These are phyloP conservation scores for Gomphus bonarii DNA, from an alignment of 1,284 basidiomycete genomes.

Conservation along the genomic window DNA sequence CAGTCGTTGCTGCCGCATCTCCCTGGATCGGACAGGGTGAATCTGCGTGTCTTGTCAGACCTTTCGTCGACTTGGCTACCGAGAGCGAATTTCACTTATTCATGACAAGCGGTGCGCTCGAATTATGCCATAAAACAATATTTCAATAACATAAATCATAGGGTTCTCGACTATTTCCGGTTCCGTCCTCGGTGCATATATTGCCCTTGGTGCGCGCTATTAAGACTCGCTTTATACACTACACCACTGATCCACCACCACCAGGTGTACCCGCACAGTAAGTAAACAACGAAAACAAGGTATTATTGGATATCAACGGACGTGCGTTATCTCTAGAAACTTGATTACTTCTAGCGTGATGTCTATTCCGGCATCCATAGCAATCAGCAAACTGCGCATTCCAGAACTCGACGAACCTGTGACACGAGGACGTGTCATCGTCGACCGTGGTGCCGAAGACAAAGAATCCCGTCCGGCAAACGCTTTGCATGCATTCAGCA, in stretches of 20 bases:
- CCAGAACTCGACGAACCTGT: conserved; percentile 81
- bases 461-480: conserved; percentile 52
- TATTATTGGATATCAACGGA: not conserved
- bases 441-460: conserved; percentile 63
- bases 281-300: not conserved
- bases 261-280: conserved; percentile 49
- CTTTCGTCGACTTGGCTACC: conserved; percentile 85
- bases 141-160: conserved; percentile 13
- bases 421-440: conserved; percentile 69
- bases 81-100: conserved; percentile 80
- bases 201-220: conserved; percentile 45
- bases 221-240: not conserved
- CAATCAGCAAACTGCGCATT: conserved; percentile 78
- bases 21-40: conserved; percentile 90
- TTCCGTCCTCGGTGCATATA: conserved; percentile 80
- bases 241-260: not conserved
- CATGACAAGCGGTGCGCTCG: conserved; percentile 70
- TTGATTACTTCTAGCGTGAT: conserved; percentile 87
- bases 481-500: conserved; percentile 80
- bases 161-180: conserved; percentile 86
- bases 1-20: conserved; percentile 83
- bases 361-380: conserved; percentile 90
- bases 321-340: conserved; percentile 27
- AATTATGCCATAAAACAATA: not conserved
- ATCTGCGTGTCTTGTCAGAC: conserved; percentile 74